Conservation (phyloP, 108 stramenopile species). For the Bacterosira constricta region DNA sequence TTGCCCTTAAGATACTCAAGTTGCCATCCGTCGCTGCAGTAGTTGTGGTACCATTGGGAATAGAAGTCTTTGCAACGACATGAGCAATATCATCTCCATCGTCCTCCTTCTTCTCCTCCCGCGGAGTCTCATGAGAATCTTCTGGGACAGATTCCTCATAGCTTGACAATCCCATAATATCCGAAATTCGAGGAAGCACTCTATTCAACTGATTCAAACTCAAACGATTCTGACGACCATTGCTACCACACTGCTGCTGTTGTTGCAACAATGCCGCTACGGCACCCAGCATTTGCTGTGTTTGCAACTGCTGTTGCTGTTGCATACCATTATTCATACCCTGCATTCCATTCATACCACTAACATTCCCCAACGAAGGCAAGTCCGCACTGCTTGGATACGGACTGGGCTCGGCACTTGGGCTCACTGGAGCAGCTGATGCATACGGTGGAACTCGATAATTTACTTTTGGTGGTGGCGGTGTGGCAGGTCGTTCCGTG, state of each 20-base stretch:
- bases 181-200: background rate
- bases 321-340: background rate
- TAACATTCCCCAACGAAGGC: background rate
- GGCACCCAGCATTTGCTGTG: slow-evolving; percentile 32
- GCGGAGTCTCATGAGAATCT: background rate
- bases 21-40: too few species aligned
- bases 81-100: background rate
- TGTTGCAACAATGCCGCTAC: slow-evolving; percentile 36
- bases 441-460: slow-evolving; percentile 17
- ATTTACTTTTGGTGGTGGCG: slow-evolving; percentile 1
- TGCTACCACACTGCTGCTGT: background rate
- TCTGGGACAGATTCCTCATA: background rate
- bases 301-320: background rate
- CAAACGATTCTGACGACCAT: background rate
- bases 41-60: too few species aligned
- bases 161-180: too few species aligned
- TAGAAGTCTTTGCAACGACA: too few species aligned
- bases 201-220: background rate
- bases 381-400: slow-evolving; percentile 40
- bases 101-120: background rate
- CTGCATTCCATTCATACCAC: slow-evolving; percentile 11
- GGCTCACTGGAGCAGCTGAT: slow-evolving; percentile 70
- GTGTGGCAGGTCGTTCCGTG: slow-evolving; percentile 30
- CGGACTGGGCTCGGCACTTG: slow-evolving; percentile 83
- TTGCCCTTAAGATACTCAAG: too few species aligned